A percentile compares a stretch with the other conserved stretches of the same genome.
Evolutionary conservation across 331 rosid genomes (phyloP).

Genomic region (Malus hybrid): DNA sequence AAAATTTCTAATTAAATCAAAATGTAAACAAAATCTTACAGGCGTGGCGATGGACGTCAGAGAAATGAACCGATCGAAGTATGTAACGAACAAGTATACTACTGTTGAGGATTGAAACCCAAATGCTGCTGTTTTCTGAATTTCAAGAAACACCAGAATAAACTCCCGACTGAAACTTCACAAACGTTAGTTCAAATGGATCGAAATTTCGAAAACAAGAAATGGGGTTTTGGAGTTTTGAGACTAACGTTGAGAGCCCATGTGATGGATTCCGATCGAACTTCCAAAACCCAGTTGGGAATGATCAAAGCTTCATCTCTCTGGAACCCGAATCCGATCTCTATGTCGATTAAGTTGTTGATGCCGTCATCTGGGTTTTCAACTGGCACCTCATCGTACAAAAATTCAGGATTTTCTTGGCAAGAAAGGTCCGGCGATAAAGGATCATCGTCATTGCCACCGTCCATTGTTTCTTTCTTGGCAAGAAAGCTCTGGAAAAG

Average conservation of each 20-base stretch:
- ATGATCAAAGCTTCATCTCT: slow-evolving; percentile 20
- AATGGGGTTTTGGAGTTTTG: background rate
- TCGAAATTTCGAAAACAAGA: background rate
- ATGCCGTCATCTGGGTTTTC: slow-evolving; percentile 16
- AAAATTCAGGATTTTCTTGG: slow-evolving; percentile 23
- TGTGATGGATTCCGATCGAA: slow-evolving; percentile 60
- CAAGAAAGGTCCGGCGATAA: slow-evolving; percentile 30
- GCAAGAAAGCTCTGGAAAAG: too few relatives aligned
- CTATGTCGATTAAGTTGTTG: slow-evolving; percentile 39
- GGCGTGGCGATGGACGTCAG: slow-evolving; percentile 23
- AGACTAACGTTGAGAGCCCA: slow-evolving; percentile 70
- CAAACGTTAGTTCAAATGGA: background rate
- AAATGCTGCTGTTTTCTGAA: slow-evolving; percentile 54
- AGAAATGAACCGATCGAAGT: slow-evolving; percentile 65
- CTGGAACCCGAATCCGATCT: slow-evolving; percentile 36
- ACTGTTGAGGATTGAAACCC: slow-evolving; percentile 59
- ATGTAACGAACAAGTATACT: slow-evolving; percentile 67
- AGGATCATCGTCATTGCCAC: slow-evolving; percentile 20
- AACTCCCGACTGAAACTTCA: too few relatives aligned
- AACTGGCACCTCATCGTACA: background rate
- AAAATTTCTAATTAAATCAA: background rate
- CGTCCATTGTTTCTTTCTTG: background rate
- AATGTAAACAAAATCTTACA: slow-evolving; percentile 32
- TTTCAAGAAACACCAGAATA: background rate
- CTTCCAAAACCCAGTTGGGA: slow-evolving; percentile 32